A percentile compares a stretch with the other conserved stretches of the same genome.
These are phyloP conservation scores for Delonix regia DNA, from an alignment of 306 rosid genomes.

Conservation along the genomic window DNA sequence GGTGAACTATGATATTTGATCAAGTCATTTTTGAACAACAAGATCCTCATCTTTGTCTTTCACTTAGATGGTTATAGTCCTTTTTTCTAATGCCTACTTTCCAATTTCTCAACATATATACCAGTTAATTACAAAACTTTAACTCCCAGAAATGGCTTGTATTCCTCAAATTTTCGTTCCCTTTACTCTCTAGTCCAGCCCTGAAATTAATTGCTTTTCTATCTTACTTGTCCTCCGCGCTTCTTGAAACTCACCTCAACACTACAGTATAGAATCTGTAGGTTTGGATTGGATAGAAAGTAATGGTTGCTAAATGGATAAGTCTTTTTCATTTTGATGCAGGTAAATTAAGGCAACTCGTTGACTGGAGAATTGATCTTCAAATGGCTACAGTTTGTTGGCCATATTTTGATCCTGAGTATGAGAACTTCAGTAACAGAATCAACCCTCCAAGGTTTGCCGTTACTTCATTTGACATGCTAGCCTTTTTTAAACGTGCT, in stretches of 20 bases:
- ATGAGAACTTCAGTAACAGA: conserved; percentile 75
- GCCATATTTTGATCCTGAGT: conserved; percentile 89
- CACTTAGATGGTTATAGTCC: not conserved
- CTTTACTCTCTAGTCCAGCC: not conserved
- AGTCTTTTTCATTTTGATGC: conserved; percentile 13
- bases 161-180: not conserved
- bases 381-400: conserved; percentile 72
- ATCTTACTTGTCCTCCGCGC: not conserved
- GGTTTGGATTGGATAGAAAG: not conserved
- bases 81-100: not conserved
- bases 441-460: conserved; percentile 82
- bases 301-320: conserved; percentile 12
- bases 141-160: not conserved
- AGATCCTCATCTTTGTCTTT: not conserved
- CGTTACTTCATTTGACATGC: conserved; percentile 21
- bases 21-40: not conserved
- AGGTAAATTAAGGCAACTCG: conserved; percentile 28
- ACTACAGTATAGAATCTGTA: not conserved
- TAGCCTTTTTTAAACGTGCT: not conserved
- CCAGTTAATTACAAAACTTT: not conserved
- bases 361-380: conserved; percentile 33
- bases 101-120: not conserved
- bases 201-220: not conserved
- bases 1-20: not conserved
- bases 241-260: not conserved